Conservation (phyloP, 2,329 filamentous ascomycete genomes). For the Penicillium sp. region DNA sequence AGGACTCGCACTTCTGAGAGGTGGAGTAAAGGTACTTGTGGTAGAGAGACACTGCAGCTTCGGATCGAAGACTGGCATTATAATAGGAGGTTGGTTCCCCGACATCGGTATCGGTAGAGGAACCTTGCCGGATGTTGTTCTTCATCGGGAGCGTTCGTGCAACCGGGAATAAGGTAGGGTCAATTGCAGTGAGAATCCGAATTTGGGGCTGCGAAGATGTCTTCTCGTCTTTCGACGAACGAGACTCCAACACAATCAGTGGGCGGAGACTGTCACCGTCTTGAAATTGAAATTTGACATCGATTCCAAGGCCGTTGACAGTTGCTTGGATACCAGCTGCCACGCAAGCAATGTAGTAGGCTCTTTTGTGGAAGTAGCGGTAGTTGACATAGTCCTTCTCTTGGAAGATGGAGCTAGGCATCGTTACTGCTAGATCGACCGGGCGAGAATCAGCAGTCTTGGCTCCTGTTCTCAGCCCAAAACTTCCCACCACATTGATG, state of each 20-base stretch:
- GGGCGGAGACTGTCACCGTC: slow-evolving; percentile 78
- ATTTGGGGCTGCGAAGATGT: slow-evolving; percentile 57
- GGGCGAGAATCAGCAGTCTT: slow-evolving; percentile 58
- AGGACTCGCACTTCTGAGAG: slow-evolving; percentile 69
- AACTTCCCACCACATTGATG: slow-evolving; percentile 88
- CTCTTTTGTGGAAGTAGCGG: slow-evolving; percentile 91
- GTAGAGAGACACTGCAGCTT: slow-evolving; percentile 72
- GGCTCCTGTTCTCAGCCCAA: slow-evolving; percentile 73
- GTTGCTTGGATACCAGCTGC: slow-evolving; percentile 67
- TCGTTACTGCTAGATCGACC: slow-evolving; percentile 83
- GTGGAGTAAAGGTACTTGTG: slow-evolving; percentile 73
- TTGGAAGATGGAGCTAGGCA: slow-evolving; percentile 79
- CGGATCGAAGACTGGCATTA: slow-evolving; percentile 80
- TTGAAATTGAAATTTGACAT: slow-evolving; percentile 65
- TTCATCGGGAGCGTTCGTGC: slow-evolving; percentile 70
- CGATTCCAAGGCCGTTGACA: slow-evolving; percentile 53
- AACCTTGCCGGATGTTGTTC: slow-evolving; percentile 67
- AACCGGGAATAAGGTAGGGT: slow-evolving; percentile 68
- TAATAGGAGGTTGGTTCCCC: slow-evolving; percentile 76
- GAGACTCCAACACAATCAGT: slow-evolving; percentile 55
- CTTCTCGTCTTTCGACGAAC: slow-evolving; percentile 39
- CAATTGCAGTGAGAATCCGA: slow-evolving; percentile 74
- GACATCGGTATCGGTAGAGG: slow-evolving; percentile 38
- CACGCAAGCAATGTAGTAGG: slow-evolving; percentile 86
- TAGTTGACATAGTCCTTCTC: slow-evolving; percentile 93